Conservation (phyloP, 129 eudicot species). For the Tagetes patula region DNA sequence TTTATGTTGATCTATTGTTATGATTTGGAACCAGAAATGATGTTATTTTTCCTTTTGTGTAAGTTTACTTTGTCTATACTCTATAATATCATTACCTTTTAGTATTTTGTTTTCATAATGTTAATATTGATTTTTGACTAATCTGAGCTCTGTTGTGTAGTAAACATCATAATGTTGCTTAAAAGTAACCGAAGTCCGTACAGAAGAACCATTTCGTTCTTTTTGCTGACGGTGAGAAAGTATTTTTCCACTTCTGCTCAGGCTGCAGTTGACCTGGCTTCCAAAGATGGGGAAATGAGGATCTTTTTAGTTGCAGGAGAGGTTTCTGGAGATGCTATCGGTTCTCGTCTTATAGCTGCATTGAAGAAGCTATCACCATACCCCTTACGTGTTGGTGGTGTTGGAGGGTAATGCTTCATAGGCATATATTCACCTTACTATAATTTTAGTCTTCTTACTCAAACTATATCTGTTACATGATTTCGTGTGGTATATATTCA, state of each 20-base stretch:
- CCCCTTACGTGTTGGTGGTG: slow-evolving; percentile 71
- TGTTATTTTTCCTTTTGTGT: not conserved
- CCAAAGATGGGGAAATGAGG: slow-evolving; percentile 84
- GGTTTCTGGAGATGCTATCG: slow-evolving; percentile 85
- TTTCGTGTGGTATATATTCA: not conserved
- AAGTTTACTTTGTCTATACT: not conserved
- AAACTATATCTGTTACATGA: slow-evolving; percentile 1
- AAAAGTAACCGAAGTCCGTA: slow-evolving; percentile 23
- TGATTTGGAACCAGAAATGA: not conserved
- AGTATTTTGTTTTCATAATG: not conserved
- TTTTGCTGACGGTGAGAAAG: slow-evolving; percentile 29
- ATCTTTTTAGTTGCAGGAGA: slow-evolving; percentile 96
- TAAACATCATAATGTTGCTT: slow-evolving; percentile 37
- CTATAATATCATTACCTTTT: slow-evolving; percentile 1
- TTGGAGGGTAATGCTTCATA: slow-evolving; percentile 65
- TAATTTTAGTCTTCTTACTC: not conserved
- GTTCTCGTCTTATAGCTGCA: slow-evolving; percentile 73
- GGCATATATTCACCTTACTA: not conserved
- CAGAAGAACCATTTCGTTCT: slow-evolving; percentile 21
- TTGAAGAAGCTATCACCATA: slow-evolving; percentile 67
- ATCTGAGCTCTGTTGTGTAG: slow-evolving; percentile 31
- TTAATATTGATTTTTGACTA: slow-evolving; percentile 3
- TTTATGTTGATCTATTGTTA: not conserved
- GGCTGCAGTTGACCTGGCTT: slow-evolving; percentile 58
- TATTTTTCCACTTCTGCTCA: slow-evolving; percentile 48